These are phyloP conservation scores for Thelonectria rubi DNA, from an alignment of 2,329 filamentous ascomycete species.

Conservation along the genomic window DNA sequence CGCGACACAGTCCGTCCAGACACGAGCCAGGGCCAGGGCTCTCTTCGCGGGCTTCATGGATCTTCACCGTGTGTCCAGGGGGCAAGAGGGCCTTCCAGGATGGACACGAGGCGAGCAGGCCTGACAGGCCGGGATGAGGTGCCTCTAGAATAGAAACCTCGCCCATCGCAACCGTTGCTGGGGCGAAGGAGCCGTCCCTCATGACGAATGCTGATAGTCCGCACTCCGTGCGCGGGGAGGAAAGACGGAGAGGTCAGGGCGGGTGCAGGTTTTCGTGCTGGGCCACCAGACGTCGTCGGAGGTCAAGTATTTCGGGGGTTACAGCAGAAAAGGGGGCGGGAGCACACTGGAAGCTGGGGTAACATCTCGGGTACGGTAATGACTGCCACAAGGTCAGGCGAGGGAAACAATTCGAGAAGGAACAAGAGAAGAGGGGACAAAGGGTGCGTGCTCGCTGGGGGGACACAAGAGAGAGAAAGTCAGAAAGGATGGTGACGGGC, in stretches of 20 bases:
- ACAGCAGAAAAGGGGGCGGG: constrained; percentile 22
- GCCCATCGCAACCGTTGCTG: constrained; percentile 20
- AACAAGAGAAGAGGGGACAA: constrained; percentile 2
- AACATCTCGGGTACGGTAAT: constrained; percentile 21
- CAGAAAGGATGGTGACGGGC: constrained; percentile 3
- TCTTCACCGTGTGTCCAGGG: constrained; percentile 24
- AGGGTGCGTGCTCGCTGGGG: constrained; percentile 1
- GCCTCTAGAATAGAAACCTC: constrained; percentile 25
- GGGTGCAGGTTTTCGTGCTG: not conserved
- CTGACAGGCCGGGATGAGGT: constrained; percentile 21
- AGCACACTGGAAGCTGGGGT: constrained; percentile 28
- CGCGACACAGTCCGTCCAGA: constrained; percentile 18
- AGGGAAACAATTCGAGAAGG: constrained; percentile 1
- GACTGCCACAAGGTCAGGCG: constrained; percentile 13
- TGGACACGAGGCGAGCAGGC: constrained; percentile 21
- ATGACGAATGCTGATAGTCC: constrained; percentile 13
- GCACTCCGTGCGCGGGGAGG: not conserved
- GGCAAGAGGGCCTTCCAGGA: constrained; percentile 17
- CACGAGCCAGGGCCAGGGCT: constrained; percentile 24
- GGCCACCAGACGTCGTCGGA: constrained; percentile 3
- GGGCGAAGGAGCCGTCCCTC: constrained; percentile 13
- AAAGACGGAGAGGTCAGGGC: constrained; percentile 26
- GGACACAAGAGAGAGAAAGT: not conserved
- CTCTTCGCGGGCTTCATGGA: constrained; percentile 18
- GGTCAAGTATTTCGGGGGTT: constrained; percentile 12